These are phyloP conservation scores for Lepiota subincarnata DNA, from an alignment of 768 basidiomycete species.

Conservation along the genomic window DNA sequence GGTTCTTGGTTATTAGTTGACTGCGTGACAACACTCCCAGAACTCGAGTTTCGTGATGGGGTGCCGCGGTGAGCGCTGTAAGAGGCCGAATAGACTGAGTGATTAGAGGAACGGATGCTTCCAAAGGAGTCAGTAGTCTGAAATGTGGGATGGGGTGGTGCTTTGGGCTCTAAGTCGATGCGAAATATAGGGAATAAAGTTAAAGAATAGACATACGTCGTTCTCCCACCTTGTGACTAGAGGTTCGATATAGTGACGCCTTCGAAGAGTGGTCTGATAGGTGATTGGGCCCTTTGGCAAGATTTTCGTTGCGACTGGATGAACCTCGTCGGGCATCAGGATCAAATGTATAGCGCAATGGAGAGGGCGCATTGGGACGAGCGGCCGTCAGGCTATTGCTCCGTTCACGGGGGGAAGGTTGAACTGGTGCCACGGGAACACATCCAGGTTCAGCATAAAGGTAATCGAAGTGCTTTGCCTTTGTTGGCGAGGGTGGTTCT, in stretches of 20 bases:
- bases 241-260: conserved; percentile 32
- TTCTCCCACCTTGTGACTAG: conserved; percentile 41
- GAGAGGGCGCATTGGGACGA: conserved; percentile 33
- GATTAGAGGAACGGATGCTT: conserved; percentile 49
- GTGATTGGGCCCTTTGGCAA: conserved; percentile 18
- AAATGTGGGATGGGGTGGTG: conserved; percentile 21
- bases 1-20: conserved; percentile 24
- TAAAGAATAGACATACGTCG: conserved; percentile 32
- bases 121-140: conserved; percentile 22
- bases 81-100: conserved; percentile 36
- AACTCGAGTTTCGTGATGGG: conserved; percentile 36
- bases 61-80: conserved; percentile 25
- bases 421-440: conserved; percentile 32
- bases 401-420: conserved; percentile 30
- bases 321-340: conserved; percentile 16
- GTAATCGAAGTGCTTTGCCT: conserved; percentile 29
- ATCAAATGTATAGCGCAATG: conserved; percentile 38
- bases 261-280: conserved; percentile 13
- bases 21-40: conserved; percentile 30
- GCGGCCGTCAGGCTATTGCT: conserved; percentile 35
- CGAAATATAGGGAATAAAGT: neutral
- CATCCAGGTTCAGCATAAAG: conserved; percentile 34
- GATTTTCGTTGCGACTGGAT: conserved; percentile 24
- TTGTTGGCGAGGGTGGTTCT: conserved; percentile 24
- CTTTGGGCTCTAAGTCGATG: conserved; percentile 15